Evolutionary conservation across 2,329 filamentous ascomycete genomes (phyloP).

Genomic region (Phymatotrichopsis omnivora): DNA sequence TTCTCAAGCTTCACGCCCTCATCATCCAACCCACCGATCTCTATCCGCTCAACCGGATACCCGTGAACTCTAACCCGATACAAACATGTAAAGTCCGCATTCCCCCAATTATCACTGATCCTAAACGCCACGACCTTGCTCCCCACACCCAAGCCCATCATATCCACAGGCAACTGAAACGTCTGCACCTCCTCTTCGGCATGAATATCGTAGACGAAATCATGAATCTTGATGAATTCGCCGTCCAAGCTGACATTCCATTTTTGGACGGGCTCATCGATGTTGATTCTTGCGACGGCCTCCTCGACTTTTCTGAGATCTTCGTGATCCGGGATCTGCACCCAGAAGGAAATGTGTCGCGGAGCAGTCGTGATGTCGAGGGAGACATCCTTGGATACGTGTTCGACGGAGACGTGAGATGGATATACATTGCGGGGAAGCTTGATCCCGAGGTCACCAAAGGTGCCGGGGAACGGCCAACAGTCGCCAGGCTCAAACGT

Average conservation of each 20-base stretch:
- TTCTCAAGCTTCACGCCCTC: too few species aligned
- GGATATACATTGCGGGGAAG: slow-evolving; percentile 52
- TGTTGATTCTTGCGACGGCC: slow-evolving; percentile 37
- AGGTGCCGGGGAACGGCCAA: slow-evolving; percentile 60
- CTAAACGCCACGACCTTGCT: slow-evolving; percentile 48
- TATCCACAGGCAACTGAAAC: slow-evolving; percentile 44
- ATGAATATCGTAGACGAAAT: slow-evolving; percentile 46
- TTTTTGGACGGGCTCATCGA: slow-evolving; percentile 32
- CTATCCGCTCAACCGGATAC: slow-evolving; percentile 12
- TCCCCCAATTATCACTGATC: slow-evolving; percentile 50
- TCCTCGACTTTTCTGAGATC: slow-evolving; percentile 38
- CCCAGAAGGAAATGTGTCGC: slow-evolving; percentile 60
- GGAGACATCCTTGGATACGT: slow-evolving; percentile 53
- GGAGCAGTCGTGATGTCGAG: slow-evolving; percentile 54
- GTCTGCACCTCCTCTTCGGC: slow-evolving; percentile 40
- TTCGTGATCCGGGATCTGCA: slow-evolving; percentile 43
- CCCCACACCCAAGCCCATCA: slow-evolving; percentile 40
- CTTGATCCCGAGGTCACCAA: slow-evolving; percentile 55
- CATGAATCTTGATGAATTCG: slow-evolving; percentile 48
- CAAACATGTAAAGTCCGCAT: slow-evolving; percentile 52
- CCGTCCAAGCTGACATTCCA: slow-evolving; percentile 20
- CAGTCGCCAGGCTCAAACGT: slow-evolving; percentile 80
- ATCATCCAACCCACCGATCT: too few species aligned
- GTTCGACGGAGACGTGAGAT: slow-evolving; percentile 61
- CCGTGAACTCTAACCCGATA: slow-evolving; percentile 54